Base-by-base conservation (phyloP, 2,329 filamentous ascomycete species). In the Colletotrichum filicis region DNA sequence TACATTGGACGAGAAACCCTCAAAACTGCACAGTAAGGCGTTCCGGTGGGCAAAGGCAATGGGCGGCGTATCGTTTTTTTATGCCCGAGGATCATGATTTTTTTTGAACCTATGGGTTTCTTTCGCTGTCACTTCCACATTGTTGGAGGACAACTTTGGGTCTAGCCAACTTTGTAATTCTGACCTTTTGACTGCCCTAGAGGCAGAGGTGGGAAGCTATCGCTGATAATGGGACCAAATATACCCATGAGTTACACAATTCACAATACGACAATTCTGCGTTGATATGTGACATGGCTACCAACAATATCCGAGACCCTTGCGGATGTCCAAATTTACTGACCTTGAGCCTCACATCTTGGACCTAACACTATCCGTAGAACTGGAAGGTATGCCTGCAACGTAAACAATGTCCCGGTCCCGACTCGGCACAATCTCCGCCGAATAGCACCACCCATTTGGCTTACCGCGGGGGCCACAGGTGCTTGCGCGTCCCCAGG, bases 1-100 rank as follows among this genome's bases (percentile, higher is more conserved):
- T 70, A 70, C 60, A 70, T 61, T 65, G 24, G 46, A 70, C 28
- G 70, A 65, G 16, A 49, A 22, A 61, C 30, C 46, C 67, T 65
- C 30, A 32, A 22, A 49, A 46, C 70, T 65, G 59, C 70, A 70
- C 55, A 61, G 60, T 70, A 65, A 30, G 70, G 70, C 70, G 70
- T 73, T 73, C 28, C 46, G 66, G 70, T 61, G 70, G 42, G 52
- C 58, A 60, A 14, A 56, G 70, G 42, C 28, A 65, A 65, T 52
- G 66, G 60, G 70, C 66, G 70, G 70, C 70, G 66, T 64, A 60
- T 53, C 24, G 30, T 69, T 37, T 26, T 73, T 42, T 22, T 9
- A 53, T 37, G 46, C 26, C 60, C 49, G 16, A 28, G 46, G 11
- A 12, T 30, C 46, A 32, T 26, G 22, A 4, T 42, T 37, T 53